Percentiles rank a stretch among this genome's conserved stretches.
Evolutionary conservation across 208 protist genomes (phyloP).

Genomic region (Acanthamoeba royreba): DNA sequence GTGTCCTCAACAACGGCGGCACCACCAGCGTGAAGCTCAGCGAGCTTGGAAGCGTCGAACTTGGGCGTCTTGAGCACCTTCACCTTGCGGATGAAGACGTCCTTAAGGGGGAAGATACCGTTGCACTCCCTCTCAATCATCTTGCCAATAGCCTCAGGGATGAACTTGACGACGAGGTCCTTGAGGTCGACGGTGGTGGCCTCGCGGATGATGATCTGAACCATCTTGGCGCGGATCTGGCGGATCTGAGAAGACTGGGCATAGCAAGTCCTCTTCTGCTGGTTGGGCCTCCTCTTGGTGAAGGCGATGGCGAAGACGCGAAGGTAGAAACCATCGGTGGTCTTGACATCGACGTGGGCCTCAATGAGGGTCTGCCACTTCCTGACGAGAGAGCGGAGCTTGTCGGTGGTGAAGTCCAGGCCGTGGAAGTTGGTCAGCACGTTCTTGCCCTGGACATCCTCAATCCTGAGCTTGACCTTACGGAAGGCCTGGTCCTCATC

Average conservation of each 20-base stretch:
- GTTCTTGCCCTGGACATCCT: slow-evolving; percentile 95
- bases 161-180: slow-evolving; percentile 92
- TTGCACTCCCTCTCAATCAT: slow-evolving; percentile 92
- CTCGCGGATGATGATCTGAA: slow-evolving; percentile 91
- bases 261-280: slow-evolving; percentile 93
- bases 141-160: slow-evolving; percentile 92
- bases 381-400: slow-evolving; percentile 93
- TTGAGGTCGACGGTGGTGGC: slow-evolving; percentile 88
- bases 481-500: slow-evolving; percentile 91
- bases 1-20: background rate
- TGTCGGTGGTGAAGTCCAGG: slow-evolving; percentile 97
- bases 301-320: slow-evolving; percentile 97
- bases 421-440: slow-evolving; percentile 98
- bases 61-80: slow-evolving; percentile 96
- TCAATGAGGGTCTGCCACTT: slow-evolving; percentile 99
- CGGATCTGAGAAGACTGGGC: slow-evolving; percentile 94
- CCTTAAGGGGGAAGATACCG: slow-evolving; percentile 95
- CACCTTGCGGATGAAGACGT: slow-evolving; percentile 97
- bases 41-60: slow-evolving; percentile 90
- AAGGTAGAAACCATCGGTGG: slow-evolving; percentile 95
- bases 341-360: slow-evolving; percentile 91
- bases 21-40: slow-evolving; percentile 84
- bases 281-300: slow-evolving; percentile 87
- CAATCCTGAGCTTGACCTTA: slow-evolving; percentile 95
- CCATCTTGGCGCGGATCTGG: slow-evolving; percentile 93